Evolutionary conservation across 2,329 filamentous ascomycete genomes (phyloP).

Genomic region (Fusarium luffae): DNA sequence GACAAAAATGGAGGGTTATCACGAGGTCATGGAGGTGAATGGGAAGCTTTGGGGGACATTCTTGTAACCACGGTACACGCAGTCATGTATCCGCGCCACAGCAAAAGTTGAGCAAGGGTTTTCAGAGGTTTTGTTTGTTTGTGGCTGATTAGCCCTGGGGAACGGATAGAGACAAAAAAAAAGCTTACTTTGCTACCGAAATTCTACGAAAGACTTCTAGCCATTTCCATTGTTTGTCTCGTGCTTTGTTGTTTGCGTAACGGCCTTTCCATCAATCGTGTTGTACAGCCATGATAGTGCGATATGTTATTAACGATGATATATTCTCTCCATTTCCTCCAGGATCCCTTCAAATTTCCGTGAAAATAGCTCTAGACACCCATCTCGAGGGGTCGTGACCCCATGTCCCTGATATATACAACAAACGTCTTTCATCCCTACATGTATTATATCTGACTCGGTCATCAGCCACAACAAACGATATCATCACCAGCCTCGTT

Average conservation of each 20-base stretch:
- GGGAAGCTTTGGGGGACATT: fast-evolving
- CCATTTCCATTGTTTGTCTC: fast-evolving
- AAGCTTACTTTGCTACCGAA: background rate
- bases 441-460: background rate
- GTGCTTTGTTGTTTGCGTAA: background rate
- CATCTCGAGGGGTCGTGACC: fast-evolving
- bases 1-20: fast-evolving
- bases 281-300: fast-evolving
- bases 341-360: too few relatives aligned
- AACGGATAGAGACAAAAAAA: background rate
- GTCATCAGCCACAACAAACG: background rate
- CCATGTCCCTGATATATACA: fast-evolving
- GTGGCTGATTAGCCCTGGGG: too few relatives aligned
- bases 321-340: fast-evolving
- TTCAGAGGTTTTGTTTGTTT: background rate
- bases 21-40: fast-evolving
- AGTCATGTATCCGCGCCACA: background rate
- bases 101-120: background rate
- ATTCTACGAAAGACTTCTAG: background rate
- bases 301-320: background rate
- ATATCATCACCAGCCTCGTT: background rate
- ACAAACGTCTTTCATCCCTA: background rate
- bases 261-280: too few relatives aligned
- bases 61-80: background rate
- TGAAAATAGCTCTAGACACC: background rate